Evolutionary conservation across 2,329 filamentous ascomycete species (phyloP), one percentile per base, ranked within the genome.

Genomic region (Remersonia thermophila): DNA sequence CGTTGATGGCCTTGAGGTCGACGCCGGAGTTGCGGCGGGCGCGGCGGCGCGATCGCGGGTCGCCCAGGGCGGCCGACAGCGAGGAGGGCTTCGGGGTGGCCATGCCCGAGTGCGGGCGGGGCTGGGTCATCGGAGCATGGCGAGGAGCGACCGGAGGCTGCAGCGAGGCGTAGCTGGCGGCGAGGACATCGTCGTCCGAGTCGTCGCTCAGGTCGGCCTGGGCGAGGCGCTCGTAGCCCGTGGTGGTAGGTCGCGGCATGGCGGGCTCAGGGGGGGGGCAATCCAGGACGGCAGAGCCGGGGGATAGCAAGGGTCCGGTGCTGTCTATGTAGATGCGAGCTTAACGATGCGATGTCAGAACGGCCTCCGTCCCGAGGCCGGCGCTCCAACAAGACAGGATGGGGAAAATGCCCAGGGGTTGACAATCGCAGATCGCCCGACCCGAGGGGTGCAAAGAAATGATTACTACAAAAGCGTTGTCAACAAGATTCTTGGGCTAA

Each of bases 1-100:
- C 87, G 59, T 98, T 98, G 61, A 98, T 96, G 41, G 91, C 91
- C 57, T 96, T 96, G 55, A 98, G 83, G 54, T 98, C 91, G 13
- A 98, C 89, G 3, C 87, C 89, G 14, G 85, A 85, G 50, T 87
- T 91, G 54, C 83, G 82, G 47, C 56, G 70, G 49, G 53, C 61
- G 49, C 62, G 66, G 49, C 61, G 60, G 45, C 66, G 62, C 49
- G 65, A 66, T 27, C 33, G 38, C 12, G 27, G 11, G 11, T 14
- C 27, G n/a, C 32, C 26, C 8, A 30, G 31, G 30, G 44, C 30
- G 11, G 39, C 32, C 7, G 35, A 40, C 15, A 34, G 42, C 31
- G 40, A 37, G 16, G 59, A 51, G 40, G 55, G 28, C 48, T 71
- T 69, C 32, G 70, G 68, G 27, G 70, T 70, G 39, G 67, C 61